These are phyloP conservation scores for Silene uniflora DNA, from an alignment of 148 eudicot species.

Conservation along the genomic window DNA sequence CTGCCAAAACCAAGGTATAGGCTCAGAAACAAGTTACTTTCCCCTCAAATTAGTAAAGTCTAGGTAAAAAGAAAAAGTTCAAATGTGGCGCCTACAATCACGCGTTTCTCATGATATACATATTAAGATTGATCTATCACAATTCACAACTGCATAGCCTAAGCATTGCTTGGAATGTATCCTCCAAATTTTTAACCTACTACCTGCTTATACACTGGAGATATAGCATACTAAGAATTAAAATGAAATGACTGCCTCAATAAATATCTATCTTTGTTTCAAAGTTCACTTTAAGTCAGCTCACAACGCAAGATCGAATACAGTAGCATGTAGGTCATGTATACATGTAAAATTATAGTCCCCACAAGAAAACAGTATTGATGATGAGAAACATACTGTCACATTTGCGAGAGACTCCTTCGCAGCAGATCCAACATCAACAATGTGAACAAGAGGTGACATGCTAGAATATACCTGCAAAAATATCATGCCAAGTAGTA, in stretches of 20 bases:
- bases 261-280: neutral
- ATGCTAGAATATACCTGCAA: conserved; percentile 78
- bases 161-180: neutral
- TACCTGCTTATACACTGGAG: neutral
- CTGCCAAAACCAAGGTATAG: conserved; percentile 32
- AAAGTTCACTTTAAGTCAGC: too few relatives aligned
- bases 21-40: neutral
- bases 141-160: neutral
- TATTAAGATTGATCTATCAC: neutral
- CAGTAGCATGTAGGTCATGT: neutral
- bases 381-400: conserved; percentile 48
- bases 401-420: conserved; percentile 75
- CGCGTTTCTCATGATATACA: too few relatives aligned
- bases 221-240: neutral
- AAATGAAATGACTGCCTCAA: neutral
- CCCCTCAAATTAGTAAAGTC: neutral
- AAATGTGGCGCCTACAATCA: neutral
- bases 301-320: neutral
- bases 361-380: neutral
- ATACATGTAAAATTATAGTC: neutral
- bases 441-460: conserved; percentile 78
- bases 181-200: neutral
- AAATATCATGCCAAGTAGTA: neutral
- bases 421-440: conserved; percentile 60
- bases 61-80: neutral